These are phyloP conservation scores for Bruguiera hainesii DNA, from an alignment of 441 rosid species.

Conservation along the genomic window DNA sequence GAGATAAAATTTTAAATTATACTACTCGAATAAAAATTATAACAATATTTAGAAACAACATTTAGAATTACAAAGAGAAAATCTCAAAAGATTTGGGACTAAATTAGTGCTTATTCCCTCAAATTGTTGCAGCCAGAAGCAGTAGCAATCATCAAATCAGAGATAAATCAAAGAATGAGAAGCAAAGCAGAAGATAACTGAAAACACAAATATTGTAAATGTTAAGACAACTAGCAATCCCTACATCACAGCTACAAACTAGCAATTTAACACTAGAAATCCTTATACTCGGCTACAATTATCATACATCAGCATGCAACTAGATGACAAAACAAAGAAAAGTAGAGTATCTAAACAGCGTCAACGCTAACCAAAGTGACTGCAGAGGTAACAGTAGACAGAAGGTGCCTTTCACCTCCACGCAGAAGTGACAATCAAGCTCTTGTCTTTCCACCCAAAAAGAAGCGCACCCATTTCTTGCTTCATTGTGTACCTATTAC, in stretches of 20 bases:
- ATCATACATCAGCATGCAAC: conserved; percentile 23
- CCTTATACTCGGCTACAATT: conserved; percentile 9
- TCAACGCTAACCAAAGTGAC: conserved; percentile 1
- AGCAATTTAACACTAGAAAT: conserved; percentile 13
- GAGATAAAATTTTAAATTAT: too few relatives aligned
- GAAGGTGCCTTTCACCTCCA: conserved; percentile 57
- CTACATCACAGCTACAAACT: conserved; percentile 13
- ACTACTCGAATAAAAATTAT: too few relatives aligned
- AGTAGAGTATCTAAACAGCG: conserved; percentile 18
- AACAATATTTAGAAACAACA: too few relatives aligned
- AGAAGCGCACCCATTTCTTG: conserved; percentile 72
- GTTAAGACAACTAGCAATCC: conserved; percentile 28
- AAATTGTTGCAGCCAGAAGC: background rate
- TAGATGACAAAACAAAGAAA: conserved; percentile 23
- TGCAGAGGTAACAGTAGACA: background rate
- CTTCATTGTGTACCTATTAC: conserved; percentile 57
- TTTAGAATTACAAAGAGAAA: too few relatives aligned
- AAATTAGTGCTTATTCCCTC: background rate
- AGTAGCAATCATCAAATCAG: background rate
- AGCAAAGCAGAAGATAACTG: background rate
- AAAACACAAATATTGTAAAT: conserved; percentile 2
- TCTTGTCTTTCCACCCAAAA: conserved; percentile 91
- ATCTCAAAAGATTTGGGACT: too few relatives aligned
- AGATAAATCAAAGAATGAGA: background rate
- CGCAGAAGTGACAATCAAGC: conserved; percentile 88